A percentile compares a stretch with the other conserved stretches of the same genome.
These are phyloP conservation scores for Suillus occidentalis DNA, from an alignment of 768 basidiomycete genomes.

Conservation along the genomic window DNA sequence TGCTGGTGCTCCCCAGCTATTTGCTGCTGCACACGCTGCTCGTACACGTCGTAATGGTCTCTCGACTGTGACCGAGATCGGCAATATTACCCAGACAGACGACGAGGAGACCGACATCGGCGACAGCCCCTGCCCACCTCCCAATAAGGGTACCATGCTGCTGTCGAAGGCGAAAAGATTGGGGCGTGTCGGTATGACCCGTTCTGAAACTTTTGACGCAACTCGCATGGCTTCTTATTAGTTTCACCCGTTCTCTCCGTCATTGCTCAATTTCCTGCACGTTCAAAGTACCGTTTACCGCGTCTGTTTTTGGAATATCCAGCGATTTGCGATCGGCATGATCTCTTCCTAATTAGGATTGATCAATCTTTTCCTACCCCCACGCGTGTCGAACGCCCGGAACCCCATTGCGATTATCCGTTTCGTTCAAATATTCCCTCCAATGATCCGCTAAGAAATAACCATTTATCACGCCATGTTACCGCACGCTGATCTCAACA, in stretches of 20 bases:
- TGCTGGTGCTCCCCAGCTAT: slow-evolving; percentile 50
- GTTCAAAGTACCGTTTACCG: slow-evolving; percentile 6
- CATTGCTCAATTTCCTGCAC: not conserved
- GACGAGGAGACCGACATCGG: slow-evolving; percentile 79
- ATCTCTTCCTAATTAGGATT: slow-evolving; percentile 4
- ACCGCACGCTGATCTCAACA: slow-evolving; percentile 17
- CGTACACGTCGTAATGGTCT: slow-evolving; percentile 62
- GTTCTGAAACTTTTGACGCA: slow-evolving; percentile 73
- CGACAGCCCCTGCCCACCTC: slow-evolving; percentile 87
- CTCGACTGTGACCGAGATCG: slow-evolving; percentile 66
- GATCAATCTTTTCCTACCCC: slow-evolving; percentile 1
- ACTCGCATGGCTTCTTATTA: slow-evolving; percentile 50
- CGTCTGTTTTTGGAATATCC: not conserved
- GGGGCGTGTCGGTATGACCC: slow-evolving; percentile 46
- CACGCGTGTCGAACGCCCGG: slow-evolving; percentile 4
- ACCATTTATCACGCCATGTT: slow-evolving; percentile 13
- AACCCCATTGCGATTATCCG: slow-evolving; percentile 5
- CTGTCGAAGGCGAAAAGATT: slow-evolving; percentile 60
- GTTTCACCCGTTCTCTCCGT: slow-evolving; percentile 17
- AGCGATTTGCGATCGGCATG: slow-evolving; percentile 10
- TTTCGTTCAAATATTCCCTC: slow-evolving; percentile 13
- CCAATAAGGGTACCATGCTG: slow-evolving; percentile 47
- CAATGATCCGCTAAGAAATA: slow-evolving; percentile 14
- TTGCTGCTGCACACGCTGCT: slow-evolving; percentile 70
- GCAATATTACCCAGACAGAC: slow-evolving; percentile 61